Conservation (phyloP, 1,139 yeast species). For the Yamadazyma atmosphaerica region DNA sequence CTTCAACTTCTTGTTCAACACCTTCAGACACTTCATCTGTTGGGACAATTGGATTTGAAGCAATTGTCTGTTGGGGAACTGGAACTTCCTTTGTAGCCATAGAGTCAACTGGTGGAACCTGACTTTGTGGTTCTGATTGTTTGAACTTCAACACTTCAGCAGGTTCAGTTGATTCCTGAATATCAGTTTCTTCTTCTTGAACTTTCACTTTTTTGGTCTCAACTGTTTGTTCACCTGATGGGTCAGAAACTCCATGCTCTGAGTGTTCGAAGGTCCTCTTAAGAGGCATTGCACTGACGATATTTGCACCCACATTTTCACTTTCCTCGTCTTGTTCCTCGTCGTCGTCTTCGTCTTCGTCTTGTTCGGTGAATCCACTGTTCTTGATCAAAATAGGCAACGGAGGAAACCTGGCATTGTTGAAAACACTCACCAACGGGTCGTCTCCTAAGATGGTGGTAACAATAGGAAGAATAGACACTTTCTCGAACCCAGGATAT, state of each 20-base stretch:
- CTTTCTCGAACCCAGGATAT: conserved; percentile 63
- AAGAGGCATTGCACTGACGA: conserved; percentile 17
- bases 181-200: conserved; percentile 14
- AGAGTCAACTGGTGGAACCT: too few relatives aligned
- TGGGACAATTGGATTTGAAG: neutral
- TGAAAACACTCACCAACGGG: conserved; percentile 51
- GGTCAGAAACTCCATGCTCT: neutral
- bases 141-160: conserved; percentile 11
- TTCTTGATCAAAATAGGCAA: conserved; percentile 39
- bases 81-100: too few relatives aligned
- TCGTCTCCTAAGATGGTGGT: conserved; percentile 47
- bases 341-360: conserved; percentile 9
- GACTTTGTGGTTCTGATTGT: too few relatives aligned
- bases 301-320: conserved; percentile 7
- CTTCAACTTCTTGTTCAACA: neutral
- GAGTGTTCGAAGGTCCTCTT: conserved; percentile 14
- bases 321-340: conserved; percentile 19
- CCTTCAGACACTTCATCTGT: neutral
- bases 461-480: conserved; percentile 72
- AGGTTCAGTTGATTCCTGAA: neutral
- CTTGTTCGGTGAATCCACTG: conserved; percentile 15
- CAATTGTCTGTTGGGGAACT: too few relatives aligned
- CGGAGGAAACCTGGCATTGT: conserved; percentile 81
- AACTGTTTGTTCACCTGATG: neutral
- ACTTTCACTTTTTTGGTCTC: conserved; percentile 6